Conservation (phyloP, 2,329 filamentous ascomycete species). For the Alternaria sp. region DNA sequence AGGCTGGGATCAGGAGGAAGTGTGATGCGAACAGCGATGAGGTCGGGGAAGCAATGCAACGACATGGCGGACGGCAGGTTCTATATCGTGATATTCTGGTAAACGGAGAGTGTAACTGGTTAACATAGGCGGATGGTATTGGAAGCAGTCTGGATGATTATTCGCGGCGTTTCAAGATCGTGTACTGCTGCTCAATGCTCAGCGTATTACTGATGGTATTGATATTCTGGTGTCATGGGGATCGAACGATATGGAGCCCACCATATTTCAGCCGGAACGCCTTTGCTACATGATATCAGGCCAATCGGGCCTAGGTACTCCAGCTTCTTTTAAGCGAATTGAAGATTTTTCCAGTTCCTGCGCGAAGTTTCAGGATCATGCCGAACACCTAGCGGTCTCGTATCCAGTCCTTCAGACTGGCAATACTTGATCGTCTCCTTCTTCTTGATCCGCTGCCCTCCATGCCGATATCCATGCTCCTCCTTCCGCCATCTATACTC, state of each 20-base stretch:
- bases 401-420: conserved; percentile 26
- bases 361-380: background rate
- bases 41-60: background rate
- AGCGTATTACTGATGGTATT: background rate
- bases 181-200: background rate
- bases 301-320: background rate
- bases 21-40: background rate
- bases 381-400: conserved; percentile 11
- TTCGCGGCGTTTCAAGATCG: background rate
- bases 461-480: conserved; percentile 14
- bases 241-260: background rate
- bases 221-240: background rate
- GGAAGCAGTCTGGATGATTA: background rate
- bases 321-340: background rate
- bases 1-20: background rate
- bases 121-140: background rate
- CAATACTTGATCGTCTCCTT: conserved; percentile 19
- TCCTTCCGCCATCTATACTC: conserved; percentile 17
- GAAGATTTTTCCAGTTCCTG: background rate
- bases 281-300: background rate
- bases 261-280: background rate
- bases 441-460: conserved; percentile 10
- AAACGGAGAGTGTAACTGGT: background rate
- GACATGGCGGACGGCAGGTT: background rate
- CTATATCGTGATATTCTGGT: background rate